A percentile compares a stretch with the other conserved stretches of the same genome.
These are phyloP conservation scores for Tuber magnatum DNA, from an alignment of 495 filamentous ascomycete genomes.

Conservation along the genomic window DNA sequence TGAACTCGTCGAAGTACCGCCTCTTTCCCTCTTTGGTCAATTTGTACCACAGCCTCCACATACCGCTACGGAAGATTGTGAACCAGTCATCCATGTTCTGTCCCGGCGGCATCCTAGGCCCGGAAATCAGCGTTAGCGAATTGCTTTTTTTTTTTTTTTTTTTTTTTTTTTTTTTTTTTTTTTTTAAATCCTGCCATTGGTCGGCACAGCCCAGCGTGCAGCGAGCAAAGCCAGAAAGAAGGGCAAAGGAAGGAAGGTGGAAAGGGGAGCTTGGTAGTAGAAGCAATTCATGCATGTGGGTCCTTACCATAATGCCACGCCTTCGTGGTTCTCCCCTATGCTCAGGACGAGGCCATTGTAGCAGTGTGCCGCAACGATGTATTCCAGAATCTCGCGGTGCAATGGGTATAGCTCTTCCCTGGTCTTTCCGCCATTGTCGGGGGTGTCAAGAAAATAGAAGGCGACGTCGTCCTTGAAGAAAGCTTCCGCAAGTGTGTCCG, in stretches of 20 bases:
- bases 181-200: constrained; percentile 31
- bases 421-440: constrained; percentile 54
- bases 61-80: constrained; percentile 62
- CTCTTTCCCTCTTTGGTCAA: constrained; percentile 60
- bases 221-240: constrained; percentile 3
- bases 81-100: constrained; percentile 62
- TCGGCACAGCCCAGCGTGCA: constrained; percentile 7
- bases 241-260: neutral
- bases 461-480: constrained; percentile 68
- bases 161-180: too few relatives aligned
- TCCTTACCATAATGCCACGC: constrained; percentile 71
- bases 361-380: constrained; percentile 63
- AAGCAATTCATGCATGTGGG: neutral
- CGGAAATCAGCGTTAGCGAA: constrained; percentile 34
- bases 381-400: constrained; percentile 65
- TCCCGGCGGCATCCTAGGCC: constrained; percentile 65
- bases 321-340: constrained; percentile 65
- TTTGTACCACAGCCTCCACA: constrained; percentile 65
- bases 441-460: constrained; percentile 62
- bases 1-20: constrained; percentile 69
- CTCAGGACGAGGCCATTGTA: constrained; percentile 63
- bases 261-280: neutral
- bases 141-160: too few relatives aligned
- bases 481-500: constrained; percentile 61
- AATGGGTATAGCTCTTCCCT: constrained; percentile 63